Evolutionary conservation across 345 rosid genomes (phyloP).

Genomic region (Hypericum androsaemum): DNA sequence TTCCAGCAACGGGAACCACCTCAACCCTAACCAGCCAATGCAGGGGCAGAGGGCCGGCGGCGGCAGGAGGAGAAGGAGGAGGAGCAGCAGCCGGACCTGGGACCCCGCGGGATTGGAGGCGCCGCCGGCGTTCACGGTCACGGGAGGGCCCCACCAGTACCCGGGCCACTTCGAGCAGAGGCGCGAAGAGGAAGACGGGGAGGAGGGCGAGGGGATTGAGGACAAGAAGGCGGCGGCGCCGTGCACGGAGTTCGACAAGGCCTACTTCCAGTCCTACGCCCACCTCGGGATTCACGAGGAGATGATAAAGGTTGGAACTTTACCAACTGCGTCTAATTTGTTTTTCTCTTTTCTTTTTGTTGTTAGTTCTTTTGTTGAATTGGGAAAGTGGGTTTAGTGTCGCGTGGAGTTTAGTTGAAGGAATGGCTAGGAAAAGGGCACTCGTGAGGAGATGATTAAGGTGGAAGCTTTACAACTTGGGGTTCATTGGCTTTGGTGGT

Average conservation of each 20-base stretch:
- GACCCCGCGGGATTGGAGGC: conserved; percentile 11
- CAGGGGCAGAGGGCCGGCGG: conserved; percentile 15
- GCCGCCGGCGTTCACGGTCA: conserved; percentile 33
- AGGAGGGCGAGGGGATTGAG: neutral
- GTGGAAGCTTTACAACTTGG: too few relatives aligned
- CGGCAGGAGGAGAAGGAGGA: conserved; percentile 28
- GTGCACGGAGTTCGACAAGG: conserved; percentile 80
- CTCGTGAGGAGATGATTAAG: too few relatives aligned
- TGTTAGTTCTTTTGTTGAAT: neutral
- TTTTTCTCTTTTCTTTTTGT: neutral
- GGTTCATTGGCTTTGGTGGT: too few relatives aligned
- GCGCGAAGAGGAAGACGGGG: too few relatives aligned
- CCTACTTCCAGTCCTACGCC: conserved; percentile 81
- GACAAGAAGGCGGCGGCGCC: conserved; percentile 36
- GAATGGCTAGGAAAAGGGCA: too few relatives aligned
- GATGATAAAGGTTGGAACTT: conserved; percentile 64
- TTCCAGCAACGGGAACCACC: conserved; percentile 46
- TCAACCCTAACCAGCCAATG: conserved; percentile 18
- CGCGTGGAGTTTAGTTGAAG: too few relatives aligned
- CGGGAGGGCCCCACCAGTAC: conserved; percentile 13
- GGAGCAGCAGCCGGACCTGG: conserved; percentile 31
- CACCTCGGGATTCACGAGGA: conserved; percentile 94
- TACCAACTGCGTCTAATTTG: neutral
- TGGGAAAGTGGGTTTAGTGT: too few relatives aligned
- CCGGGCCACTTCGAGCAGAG: too few relatives aligned